Evolutionary conservation across 768 basidiomycete species (phyloP).

Genomic region (Jaapia argillacea): DNA sequence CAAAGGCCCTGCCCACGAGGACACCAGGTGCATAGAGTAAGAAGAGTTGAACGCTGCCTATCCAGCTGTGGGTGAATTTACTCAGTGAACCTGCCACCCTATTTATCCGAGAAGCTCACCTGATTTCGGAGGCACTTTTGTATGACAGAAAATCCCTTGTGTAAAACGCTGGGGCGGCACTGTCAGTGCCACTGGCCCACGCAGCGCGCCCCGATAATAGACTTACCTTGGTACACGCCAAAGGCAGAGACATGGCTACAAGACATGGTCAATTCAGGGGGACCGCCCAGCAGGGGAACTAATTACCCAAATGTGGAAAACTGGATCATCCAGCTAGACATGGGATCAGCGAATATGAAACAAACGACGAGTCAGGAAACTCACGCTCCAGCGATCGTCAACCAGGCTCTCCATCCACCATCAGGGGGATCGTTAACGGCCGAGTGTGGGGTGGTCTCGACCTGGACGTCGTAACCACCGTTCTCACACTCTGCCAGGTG

Average conservation of each 20-base stretch:
- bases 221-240: conserved; percentile 19
- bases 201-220: neutral
- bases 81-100: too few species aligned
- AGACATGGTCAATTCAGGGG: conserved; percentile 6
- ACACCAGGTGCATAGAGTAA: conserved; percentile 14
- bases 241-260: conserved; percentile 15
- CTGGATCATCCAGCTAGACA: too few species aligned
- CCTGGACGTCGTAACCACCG: too few species aligned
- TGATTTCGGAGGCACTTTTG: too few species aligned
- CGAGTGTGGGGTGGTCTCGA: too few species aligned
- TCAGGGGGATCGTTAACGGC: conserved; percentile 7
- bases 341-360: neutral
- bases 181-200: conserved; percentile 4
- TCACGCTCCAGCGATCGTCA: conserved; percentile 15
- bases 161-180: conserved; percentile 10
- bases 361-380: conserved; percentile 2
- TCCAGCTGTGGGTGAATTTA: conserved; percentile 14
- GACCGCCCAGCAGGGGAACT: conserved; percentile 14
- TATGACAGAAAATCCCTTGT: neutral
- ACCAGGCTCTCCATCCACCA: conserved; percentile 9
- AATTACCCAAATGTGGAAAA: conserved; percentile 5
- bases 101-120: too few species aligned
- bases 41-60: conserved; percentile 16
- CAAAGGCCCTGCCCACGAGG: conserved; percentile 13
- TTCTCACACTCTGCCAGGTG: too few species aligned